Conservation (phyloP, 305 asterid genomes). For the Salvia sclarea region DNA sequence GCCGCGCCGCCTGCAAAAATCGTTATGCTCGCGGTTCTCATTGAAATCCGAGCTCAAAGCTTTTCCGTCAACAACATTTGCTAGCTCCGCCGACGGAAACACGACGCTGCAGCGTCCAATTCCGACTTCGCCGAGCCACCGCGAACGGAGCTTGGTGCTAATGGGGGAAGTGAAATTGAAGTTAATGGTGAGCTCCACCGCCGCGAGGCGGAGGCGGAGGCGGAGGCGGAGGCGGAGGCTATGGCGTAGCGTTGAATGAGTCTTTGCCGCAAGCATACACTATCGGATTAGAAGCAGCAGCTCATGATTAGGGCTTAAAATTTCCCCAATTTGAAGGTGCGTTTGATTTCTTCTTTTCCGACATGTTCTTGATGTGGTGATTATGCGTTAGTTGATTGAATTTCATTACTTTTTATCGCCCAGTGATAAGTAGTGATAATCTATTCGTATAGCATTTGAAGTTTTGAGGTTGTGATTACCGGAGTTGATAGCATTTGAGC, state of each 20-base stretch:
- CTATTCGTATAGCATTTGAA: neutral
- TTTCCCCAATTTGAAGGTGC: conserved; percentile 52
- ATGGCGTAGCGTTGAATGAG: conserved; percentile 62
- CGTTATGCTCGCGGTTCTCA: neutral
- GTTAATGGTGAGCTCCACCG: conserved; percentile 8
- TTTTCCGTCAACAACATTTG: neutral
- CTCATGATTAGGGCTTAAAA: conserved; percentile 59
- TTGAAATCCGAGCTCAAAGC: neutral
- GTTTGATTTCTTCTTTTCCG: neutral
- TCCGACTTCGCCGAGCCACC: conserved; percentile 35
- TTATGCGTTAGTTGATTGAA: neutral
- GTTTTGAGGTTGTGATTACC: neutral
- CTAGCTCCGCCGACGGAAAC: conserved; percentile 38
- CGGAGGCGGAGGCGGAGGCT: conserved; percentile 29
- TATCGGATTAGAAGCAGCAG: conserved; percentile 52
- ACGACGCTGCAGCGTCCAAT: conserved; percentile 33
- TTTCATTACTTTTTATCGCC: neutral
- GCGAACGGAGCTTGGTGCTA: conserved; percentile 54
- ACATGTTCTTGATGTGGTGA: neutral
- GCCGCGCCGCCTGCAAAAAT: too few species aligned
- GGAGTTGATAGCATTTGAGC: neutral
- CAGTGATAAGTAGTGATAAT: neutral
- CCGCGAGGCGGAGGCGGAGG: conserved; percentile 25
- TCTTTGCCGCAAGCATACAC: conserved; percentile 61
- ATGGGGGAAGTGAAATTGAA: conserved; percentile 54